Base-by-base conservation (phyloP, 805 yeast genomes). In the Hermanozyma aechmeae region DNA sequence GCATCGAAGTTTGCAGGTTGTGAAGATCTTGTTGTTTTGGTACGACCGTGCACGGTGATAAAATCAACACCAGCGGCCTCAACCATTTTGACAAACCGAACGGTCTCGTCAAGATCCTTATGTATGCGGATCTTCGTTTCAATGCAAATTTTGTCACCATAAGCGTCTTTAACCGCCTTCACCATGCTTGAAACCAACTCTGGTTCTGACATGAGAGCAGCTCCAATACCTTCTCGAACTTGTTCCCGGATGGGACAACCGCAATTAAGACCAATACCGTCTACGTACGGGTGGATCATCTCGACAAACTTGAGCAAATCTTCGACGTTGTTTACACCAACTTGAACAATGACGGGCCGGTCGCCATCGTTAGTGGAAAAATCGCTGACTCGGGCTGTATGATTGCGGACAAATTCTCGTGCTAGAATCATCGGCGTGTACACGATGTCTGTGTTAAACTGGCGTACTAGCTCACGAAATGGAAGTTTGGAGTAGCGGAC, bases 181-280 rank as follows among this genome's bases (percentile, higher is more conserved):
- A 92, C 95, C 95, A 92, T 82, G 3, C 68, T 65, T 1, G 87
- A 73, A 4, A 92, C 92, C 28, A 76, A 58, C 21, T 83, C 86
- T 2, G 87, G 81, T 38, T 82, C 77, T 16, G 77, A 65, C 83
- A 92, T 87, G 32, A 92, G 64, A 0, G 96, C 96, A 2, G 96
- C 96, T 4, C 98, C 98, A 11, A 92, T 87, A 15, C 97, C 98
- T 51, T 86, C 96, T 25, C 95, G 66, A 10, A 84, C 82, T 52
- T 92, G 97, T 39, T 89, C 97, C 38, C 79, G 80, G 29, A 92
- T 86, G 1, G 98, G 98, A 57, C 98, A 92, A 0, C 98, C 98
- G 55, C 97, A 92, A 61, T 92, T 92, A 33, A 92, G 66, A 0
- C 97, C 96, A 24, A 92, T 76, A 0, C 93, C 98, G 55, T 89